Conservation (phyloP, 2,329 filamentous ascomycete genomes). For the Cadophora sp. region DNA sequence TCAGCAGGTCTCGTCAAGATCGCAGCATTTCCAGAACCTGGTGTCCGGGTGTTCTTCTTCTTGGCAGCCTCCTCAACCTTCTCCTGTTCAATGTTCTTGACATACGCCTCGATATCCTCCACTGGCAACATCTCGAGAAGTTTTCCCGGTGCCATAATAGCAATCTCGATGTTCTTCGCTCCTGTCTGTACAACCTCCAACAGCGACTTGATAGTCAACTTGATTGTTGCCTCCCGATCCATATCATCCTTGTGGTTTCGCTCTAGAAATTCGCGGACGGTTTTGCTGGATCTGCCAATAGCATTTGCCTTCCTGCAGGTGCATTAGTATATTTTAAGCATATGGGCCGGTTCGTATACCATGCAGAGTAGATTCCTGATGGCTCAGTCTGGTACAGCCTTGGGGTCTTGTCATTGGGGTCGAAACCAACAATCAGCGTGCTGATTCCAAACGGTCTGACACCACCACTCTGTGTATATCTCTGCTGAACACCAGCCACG, state of each 20-base stretch:
- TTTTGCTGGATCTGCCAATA: slow-evolving; percentile 98
- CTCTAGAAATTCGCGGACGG: slow-evolving; percentile 97
- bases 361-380: slow-evolving; percentile 99
- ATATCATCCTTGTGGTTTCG: slow-evolving; percentile 98
- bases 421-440: slow-evolving; percentile 97
- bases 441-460: slow-evolving; percentile 99
- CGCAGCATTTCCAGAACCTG: slow-evolving; percentile 73
- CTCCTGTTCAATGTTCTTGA: slow-evolving; percentile 99
- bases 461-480: slow-evolving; percentile 98
- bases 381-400: slow-evolving; percentile 98
- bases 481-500: slow-evolving; percentile 95
- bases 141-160: slow-evolving; percentile 95
- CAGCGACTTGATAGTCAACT: slow-evolving; percentile 96
- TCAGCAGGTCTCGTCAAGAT: slow-evolving; percentile 69
- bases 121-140: slow-evolving; percentile 90
- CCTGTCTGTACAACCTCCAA: slow-evolving; percentile 98
- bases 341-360: slow-evolving; percentile 62
- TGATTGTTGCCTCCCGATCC: slow-evolving; percentile 95
- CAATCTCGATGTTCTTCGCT: slow-evolving; percentile 99
- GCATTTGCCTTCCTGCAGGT: slow-evolving; percentile 92
- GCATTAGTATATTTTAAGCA: slow-evolving; percentile 26
- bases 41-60: slow-evolving; percentile 85
- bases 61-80: slow-evolving; percentile 98
- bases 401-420: slow-evolving; percentile 87
- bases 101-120: slow-evolving; percentile 95